Base-by-base conservation (phyloP, 768 basidiomycete genomes). In the Trametes villosa region DNA sequence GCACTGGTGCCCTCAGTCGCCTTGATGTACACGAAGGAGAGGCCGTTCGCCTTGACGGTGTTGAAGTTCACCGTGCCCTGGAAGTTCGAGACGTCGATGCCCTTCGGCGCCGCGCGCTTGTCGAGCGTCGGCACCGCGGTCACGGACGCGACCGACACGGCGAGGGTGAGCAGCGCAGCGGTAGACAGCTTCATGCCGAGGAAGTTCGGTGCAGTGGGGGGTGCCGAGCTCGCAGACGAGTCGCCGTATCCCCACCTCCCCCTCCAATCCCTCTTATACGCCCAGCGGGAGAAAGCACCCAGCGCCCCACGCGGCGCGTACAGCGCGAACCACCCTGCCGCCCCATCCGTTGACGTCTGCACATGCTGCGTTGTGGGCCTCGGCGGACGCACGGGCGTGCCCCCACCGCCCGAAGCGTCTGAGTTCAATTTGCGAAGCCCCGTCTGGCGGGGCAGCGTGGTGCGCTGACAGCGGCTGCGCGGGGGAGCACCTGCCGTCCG, bases 1-100 rank as follows among this genome's bases (percentile, higher is more conserved):
- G 57, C 50, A 85, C 84, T 67, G n/a, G 77, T 85, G 9, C 82
- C 82, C 68, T 88, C 86, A 3, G 86, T 88, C 9, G 86, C 87
- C 68, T 88, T 88, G 79, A 88, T 87, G 67, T 79, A 88, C 3
- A 74, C 83, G 65, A 86, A 88, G 13, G 74, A 57, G 31, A 86
- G 70, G 3, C 83, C 86, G 60, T 82, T 82, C 13, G 77, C 69
- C 60, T 75, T 78, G 61, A 86, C 82, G 2, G 77, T 75, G 33
- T 66, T 72, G 84, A 83, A 87, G 68, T 86, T 73, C 26, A 87
- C 70, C 63, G 62, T 66, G 13, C 76, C 65, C 60, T 87, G 86
- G 44, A 73, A 80, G 67, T 65, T 47, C 17, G 85, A 86, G 58
- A 87, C 80, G 62, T 87, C 86, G 46, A 86, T 83, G 18, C 85